Conservation (phyloP, 768 basidiomycete genomes). For the Lactarius tabidus region DNA sequence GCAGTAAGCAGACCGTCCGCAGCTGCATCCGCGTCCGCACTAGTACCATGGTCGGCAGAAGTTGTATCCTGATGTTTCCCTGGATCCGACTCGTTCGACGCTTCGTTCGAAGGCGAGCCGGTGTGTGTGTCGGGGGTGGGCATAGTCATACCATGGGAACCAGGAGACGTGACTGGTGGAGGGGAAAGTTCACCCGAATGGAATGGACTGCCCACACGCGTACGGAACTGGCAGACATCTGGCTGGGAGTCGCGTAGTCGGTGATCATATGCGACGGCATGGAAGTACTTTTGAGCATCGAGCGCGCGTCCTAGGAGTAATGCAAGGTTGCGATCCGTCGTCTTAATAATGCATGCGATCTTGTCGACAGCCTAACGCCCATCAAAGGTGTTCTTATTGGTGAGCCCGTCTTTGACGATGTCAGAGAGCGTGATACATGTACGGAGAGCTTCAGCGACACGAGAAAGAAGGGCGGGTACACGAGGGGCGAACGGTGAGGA, state of each 20-base stretch:
- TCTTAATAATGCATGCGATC: conserved; percentile 97
- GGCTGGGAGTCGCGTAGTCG: conserved; percentile 81
- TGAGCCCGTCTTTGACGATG: conserved; percentile 89
- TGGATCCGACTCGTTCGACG: too few species aligned
- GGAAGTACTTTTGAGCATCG: conserved; percentile 98
- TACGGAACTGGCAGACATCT: conserved; percentile 92
- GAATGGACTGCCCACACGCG: conserved; percentile 78
- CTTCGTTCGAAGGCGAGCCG: conserved; percentile 28
- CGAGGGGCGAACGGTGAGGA: conserved; percentile 61
- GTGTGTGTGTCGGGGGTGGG: conserved; percentile 26
- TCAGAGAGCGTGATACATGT: conserved; percentile 72
- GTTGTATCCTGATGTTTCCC: too few species aligned
- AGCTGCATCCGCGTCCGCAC: too few species aligned
- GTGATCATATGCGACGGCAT: conserved; percentile 99
- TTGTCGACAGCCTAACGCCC: conserved; percentile 96
- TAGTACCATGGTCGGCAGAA: too few species aligned
- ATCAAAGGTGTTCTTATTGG: conserved; percentile 95
- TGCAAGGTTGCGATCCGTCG: conserved; percentile 95
- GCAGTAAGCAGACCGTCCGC: conserved; percentile 70
- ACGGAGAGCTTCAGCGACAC: conserved; percentile 91
- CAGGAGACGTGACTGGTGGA: too few species aligned
- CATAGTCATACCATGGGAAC: conserved; percentile 22
- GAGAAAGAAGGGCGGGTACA: conserved; percentile 97
- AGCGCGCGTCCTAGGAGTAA: conserved; percentile 91
- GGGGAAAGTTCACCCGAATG: too few species aligned